Base-by-base conservation (phyloP, 495 filamentous ascomycete species). In the Penicilliopsis zonata region DNA sequence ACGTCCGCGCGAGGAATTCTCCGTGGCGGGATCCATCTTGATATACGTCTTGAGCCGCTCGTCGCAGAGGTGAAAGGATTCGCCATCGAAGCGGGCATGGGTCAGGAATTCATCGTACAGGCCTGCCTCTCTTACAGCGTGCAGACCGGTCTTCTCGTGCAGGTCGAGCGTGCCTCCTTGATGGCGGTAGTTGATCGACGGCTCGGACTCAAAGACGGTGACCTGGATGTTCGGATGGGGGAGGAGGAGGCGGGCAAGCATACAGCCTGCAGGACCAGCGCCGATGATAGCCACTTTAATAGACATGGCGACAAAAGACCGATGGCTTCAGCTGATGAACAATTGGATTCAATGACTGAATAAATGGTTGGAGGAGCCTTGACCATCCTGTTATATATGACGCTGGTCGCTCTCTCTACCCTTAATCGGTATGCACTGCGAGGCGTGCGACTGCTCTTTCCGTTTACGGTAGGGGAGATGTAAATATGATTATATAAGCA, bases 101-200 rank as follows among this genome's bases (percentile, higher is more conserved):
- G 46, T 38, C n/a, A 56, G 18, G 40, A 74, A 75, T 22, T 63
- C 41, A 6, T 65, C 57, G 35, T 55, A 65, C 12, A 78, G 49
- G 13, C 57, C 59, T 26, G 63, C 66, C 22, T 58, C 53, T 33
- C 65, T 52, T 30, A 78, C 33, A 5, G 71, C 72, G 2, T 50
- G 38, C 5, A 71, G 47, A 15, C 72, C 74, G 14, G 61, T 65
- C 1, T 53, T 38, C 4, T 44, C 41, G 37, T 77, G 74, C 21
- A 79, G 49, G 40, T 78, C 74, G 7, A 78, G 60, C 0, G 55
- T 66, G 27, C 72, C 71, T 25, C 69, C 70, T 55, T 68, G 70
- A 17, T 44, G 45, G 31, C 41, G 35, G 16, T 17, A 23, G 14
- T 45, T 17, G 13, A 24, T 28, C 12, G 61, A 63, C 17, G 43